Base-by-base conservation (phyloP, 257 asterid genomes). In the Solanum infundibuliforme region DNA sequence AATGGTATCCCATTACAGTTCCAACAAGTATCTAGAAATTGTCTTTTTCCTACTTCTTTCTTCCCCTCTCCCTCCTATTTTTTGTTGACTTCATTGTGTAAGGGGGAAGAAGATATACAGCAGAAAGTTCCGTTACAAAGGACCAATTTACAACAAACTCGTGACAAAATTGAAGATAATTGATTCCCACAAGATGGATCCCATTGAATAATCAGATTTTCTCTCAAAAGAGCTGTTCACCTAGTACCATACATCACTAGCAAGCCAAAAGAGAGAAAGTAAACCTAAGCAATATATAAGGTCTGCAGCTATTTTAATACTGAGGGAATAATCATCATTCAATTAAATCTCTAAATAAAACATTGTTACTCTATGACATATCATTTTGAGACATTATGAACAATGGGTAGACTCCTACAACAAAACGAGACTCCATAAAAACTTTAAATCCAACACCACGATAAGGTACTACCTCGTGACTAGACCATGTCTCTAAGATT, bases 401-500 rank as follows among this genome's bases (percentile, higher is more conserved):
- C n/a, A 74, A 35, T 10, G 48, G 48, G 48, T 74, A 7, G 55
- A 60, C 86, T 84, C 82, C 65, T 16, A 43, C 48, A 82, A 71
- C 79, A 86, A 72, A 72, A 73, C 84, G 36, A 65, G 52, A 90
- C 88, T 87, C 52, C 84, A 65, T 86, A 83, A 90, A 89, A 87
- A 83, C 87, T 65, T 68, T 52, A 87, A 62, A 87, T 88, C 87
- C 39, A 31, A 83, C 65, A 82, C 85, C 83, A 85, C 71, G 84
- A 75, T 75, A 86, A 88, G 77, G 85, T 83, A 83, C 91, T 88
- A 87, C 83, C 68, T 83, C 55, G n/a, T 86, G 88, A 76, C 74
- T 88, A 83, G 87, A 91, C 90, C 89, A 86, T 35, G 66, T 86
- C 83, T 86, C 41, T 81, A 71, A 60, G 86, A 83, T 89, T 88